A percentile compares a stretch with the other conserved stretches of the same genome.
phyloP scores from a whole-genome alignment of 768 basidiomycete genomes.

The Tulasnella sp. region DNA sequence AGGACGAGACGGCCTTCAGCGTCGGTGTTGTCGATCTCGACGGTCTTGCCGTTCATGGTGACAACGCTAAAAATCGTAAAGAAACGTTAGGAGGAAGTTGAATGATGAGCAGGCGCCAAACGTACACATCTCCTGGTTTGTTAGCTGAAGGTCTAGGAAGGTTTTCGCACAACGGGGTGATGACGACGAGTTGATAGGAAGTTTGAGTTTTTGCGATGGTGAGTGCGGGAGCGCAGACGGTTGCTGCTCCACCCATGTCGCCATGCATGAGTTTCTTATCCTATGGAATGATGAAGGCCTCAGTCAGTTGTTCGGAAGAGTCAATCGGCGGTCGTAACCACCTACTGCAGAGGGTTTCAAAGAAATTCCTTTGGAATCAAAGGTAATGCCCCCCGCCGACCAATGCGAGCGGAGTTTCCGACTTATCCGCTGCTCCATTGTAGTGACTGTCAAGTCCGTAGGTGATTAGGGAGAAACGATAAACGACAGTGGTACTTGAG shows the following conservation, averaged over 20 bases:
- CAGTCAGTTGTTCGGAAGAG: neutral
- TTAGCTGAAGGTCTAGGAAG: conserved; percentile 64
- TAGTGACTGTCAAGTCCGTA: conserved; percentile 57
- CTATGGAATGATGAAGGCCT: conserved; percentile 38
- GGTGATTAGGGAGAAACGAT: neutral
- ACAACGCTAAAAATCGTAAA: conserved; percentile 51
- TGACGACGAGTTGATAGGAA: conserved; percentile 77
- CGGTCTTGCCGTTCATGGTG: conserved; percentile 82
- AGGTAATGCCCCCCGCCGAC: conserved; percentile 88
- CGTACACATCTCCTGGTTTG: conserved; percentile 83
- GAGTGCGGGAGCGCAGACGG: conserved; percentile 65
- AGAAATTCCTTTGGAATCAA: conserved; percentile 84
- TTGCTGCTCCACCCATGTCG: conserved; percentile 89
- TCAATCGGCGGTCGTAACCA: conserved; percentile 19
- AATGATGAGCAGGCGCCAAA: neutral
- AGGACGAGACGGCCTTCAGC: conserved; percentile 77
- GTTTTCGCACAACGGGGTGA: conserved; percentile 79
- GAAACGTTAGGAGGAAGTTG: neutral
- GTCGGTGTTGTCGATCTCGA: conserved; percentile 73
- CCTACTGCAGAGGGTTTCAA: conserved; percentile 69
- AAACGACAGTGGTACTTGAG: neutral
- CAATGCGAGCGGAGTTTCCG: conserved; percentile 62
- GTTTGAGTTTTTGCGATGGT: conserved; percentile 74
- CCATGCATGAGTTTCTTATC: conserved; percentile 82
- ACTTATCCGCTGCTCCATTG: conserved; percentile 60